Base-by-base conservation (phyloP, 2,329 filamentous ascomycete species). In the Calonectria hawksworthii region DNA sequence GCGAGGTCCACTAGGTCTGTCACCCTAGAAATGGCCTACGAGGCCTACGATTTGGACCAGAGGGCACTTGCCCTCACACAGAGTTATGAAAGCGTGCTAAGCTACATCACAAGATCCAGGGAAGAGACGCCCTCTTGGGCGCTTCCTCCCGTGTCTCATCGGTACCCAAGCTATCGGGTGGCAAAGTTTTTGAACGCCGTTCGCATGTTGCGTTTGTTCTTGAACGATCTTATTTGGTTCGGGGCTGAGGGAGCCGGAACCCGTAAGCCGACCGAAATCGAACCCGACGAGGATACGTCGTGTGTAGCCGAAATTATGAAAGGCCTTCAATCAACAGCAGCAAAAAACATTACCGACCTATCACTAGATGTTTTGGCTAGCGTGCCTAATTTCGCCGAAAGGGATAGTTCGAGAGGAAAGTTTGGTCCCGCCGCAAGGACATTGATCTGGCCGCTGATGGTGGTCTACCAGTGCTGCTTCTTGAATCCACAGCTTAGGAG, bases 111-210 rank as follows among this genome's bases (percentile, higher is more conserved):
- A 26, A 59, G 70, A 30, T 28, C 74, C 0, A 50, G 50, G 10
- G 64, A 69, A 21, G 68, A 74, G 1, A 75, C 61, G 0, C 54
- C 73, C 0, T 16, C 61, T 5, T 77, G 78, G 76, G 74, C 76
- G 2, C 80, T 77, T 52, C 66, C 61, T 18, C 51, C 67, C 2
- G 70, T 72, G 21, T 75, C 78, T 7, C 75, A 79, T 23, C 70
- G 54, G 4, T 82, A 82, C 41, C 75, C 78, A 8, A 76, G 34
- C 4, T 66, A 74, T 7, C 73, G 74, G n/a, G 61, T 77, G 14
- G 74, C 77, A 13, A 81, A 80, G 36, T 66, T 79, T n/a, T 81
- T 79, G 80, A 82, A 79, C 52, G 76, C 80, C 0, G 38, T 81
- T 11, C 79, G 80, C 8, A 76, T 81, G 64, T 66, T 81, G 11